These are phyloP conservation scores for Bothriochloa decipiens DNA, from an alignment of 176 grass and related monocot species.

Conservation along the genomic window DNA sequence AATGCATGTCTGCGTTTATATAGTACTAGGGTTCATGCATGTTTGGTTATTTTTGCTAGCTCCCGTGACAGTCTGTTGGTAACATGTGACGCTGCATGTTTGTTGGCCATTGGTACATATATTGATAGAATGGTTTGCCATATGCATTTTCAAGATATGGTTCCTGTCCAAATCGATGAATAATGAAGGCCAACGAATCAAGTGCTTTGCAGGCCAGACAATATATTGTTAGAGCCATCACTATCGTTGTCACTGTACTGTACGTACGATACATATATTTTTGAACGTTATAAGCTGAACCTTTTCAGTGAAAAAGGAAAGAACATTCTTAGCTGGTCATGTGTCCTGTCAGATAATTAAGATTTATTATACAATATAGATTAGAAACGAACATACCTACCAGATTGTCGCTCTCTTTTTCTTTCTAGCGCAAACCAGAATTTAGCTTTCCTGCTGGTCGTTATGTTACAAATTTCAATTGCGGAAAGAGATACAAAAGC, in stretches of 20 bases:
- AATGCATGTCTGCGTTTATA: neutral
- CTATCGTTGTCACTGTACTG: neutral
- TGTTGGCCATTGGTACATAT: neutral
- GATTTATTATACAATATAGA: neutral
- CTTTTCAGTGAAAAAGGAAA: neutral
- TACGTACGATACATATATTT: neutral
- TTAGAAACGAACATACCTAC: neutral
- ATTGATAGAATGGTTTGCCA: slow-evolving; percentile 18
- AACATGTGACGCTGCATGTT: neutral
- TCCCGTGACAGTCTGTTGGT: slow-evolving; percentile 42
- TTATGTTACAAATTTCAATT: neutral
- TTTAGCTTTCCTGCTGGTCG: slow-evolving; percentile 15
- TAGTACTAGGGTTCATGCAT: neutral
- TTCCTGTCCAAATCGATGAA: neutral
- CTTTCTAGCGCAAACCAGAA: neutral
- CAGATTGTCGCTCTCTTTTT: neutral
- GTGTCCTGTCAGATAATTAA: neutral
- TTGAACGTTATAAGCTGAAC: neutral
- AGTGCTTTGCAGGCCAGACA: neutral
- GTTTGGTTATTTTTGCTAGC: neutral
- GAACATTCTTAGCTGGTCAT: slow-evolving; percentile 3
- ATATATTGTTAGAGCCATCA: slow-evolving; percentile 13
- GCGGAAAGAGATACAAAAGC: neutral
- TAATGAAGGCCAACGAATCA: neutral
- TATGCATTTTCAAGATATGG: slow-evolving; percentile 3